phyloP scores from a whole-genome alignment of 1,284 basidiomycete genomes.

The Tremellales sp. region DNA sequence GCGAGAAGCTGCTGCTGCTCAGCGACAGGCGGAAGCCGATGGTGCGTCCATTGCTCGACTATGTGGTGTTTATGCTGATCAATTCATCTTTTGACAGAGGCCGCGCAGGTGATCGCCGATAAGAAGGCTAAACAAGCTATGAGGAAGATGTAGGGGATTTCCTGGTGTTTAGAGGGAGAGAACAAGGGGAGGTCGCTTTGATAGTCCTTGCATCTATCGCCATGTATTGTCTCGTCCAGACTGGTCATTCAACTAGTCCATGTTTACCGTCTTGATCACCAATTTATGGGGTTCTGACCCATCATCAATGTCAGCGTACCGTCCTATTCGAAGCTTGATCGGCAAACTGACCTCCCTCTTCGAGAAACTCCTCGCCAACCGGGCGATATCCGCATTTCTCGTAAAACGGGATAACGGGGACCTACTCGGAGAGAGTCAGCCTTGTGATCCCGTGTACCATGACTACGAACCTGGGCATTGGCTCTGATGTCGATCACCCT shows the following conservation, averaged over 20 bases:
- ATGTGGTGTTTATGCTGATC: neutral
- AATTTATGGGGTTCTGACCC: conserved; percentile 20
- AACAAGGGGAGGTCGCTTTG: too few relatives aligned
- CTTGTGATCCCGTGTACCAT: neutral
- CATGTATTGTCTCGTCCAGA: neutral
- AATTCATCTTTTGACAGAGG: conserved; percentile 27
- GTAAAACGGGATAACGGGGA: conserved; percentile 43
- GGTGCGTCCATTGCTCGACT: conserved; percentile 42
- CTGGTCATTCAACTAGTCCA: neutral
- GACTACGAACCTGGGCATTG: neutral
- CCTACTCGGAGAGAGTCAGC: conserved; percentile 23
- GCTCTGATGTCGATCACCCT: neutral
- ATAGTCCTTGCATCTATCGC: neutral
- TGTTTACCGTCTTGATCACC: conserved; percentile 13
- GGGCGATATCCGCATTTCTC: conserved; percentile 57
- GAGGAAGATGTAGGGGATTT: neutral
- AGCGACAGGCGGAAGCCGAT: conserved; percentile 77
- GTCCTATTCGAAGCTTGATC: neutral
- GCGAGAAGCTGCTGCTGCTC: conserved; percentile 76
- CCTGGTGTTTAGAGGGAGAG: neutral
- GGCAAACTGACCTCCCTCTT: conserved; percentile 56
- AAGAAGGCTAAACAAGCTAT: conserved; percentile 37
- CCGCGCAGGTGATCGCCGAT: conserved; percentile 40
- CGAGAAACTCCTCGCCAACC: conserved; percentile 60
- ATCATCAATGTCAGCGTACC: neutral